phyloP scores from a whole-genome alignment of 495 filamentous ascomycete species.

The Neurospora sp. region DNA sequence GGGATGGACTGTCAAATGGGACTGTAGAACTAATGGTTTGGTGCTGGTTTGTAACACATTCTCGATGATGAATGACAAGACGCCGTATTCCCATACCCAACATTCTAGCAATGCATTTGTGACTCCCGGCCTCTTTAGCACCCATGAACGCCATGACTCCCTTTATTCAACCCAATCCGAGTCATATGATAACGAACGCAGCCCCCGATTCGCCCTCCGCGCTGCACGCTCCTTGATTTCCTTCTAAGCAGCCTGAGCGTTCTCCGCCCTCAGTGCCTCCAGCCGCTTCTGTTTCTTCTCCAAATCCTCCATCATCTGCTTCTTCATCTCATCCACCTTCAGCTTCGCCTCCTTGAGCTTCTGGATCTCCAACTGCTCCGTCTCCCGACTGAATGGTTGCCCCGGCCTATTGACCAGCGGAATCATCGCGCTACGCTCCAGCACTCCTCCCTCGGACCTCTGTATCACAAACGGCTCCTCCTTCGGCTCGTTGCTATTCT shows the following conservation, averaged over 20 bases:
- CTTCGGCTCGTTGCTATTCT: slow-evolving; percentile 1
- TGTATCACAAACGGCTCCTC: background rate
- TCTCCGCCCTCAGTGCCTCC: slow-evolving; percentile 30
- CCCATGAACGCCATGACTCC: background rate
- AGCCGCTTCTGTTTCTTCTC: slow-evolving; percentile 48
- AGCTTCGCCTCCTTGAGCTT: slow-evolving; percentile 60
- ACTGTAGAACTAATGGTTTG: background rate
- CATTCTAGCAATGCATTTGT: background rate
- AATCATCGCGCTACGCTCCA: slow-evolving; percentile 58
- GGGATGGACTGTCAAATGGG: background rate
- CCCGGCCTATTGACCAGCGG: slow-evolving; percentile 50
- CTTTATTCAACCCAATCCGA: background rate
- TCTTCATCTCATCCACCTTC: slow-evolving; percentile 54
- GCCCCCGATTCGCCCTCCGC: background rate
- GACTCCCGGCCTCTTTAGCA: background rate
- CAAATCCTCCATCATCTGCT: slow-evolving; percentile 53
- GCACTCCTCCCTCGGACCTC: slow-evolving; percentile 37
- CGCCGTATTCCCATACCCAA: background rate
- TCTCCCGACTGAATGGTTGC: slow-evolving; percentile 65
- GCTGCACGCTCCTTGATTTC: background rate
- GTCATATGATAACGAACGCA: background rate
- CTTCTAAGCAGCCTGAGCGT: slow-evolving; percentile 5
- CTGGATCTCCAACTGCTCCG: slow-evolving; percentile 62
- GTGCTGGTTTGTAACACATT: background rate
- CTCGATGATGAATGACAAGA: background rate